Base-by-base conservation (phyloP, 1,284 basidiomycete genomes). In the Peniophora sp. region DNA sequence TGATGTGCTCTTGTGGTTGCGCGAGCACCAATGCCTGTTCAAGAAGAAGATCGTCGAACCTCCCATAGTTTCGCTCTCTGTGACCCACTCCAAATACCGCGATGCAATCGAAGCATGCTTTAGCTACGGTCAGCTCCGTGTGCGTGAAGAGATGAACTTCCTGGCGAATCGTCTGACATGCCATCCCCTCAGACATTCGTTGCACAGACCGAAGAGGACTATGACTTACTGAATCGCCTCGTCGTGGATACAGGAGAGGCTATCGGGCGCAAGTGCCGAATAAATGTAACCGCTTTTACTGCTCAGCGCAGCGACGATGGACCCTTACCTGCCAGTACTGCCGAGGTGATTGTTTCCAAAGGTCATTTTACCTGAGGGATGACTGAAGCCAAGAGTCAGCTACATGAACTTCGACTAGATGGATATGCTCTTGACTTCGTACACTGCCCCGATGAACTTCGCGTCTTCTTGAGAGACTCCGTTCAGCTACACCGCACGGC, bases 11-110 rank as follows among this genome's bases (percentile, higher is more conserved):
- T 57, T 77, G 12, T 97, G 92, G 91, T 72, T 97, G 41, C 76
- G 88, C 12, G 58, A 76, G 8, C 84, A 97, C 60, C 73, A 73
- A 48, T 61, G 76, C 53, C 69, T 72, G 50, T 94, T 98, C 71
- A 79, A 78, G 62, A 83, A 82, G 72, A 78, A 84, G 47, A 83
- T 98, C n/a, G 81, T 89, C 55, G 89, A 94, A 64, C 96, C 97
- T 1, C 81, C 90, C 0, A 78, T 79, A 59, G 78, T 89, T 51
- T 87, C 78, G 24, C 71, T 93, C 48, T 82, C 72, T 32, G 79
- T 97, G 15, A 81, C 83, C 18, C 76, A 93, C 61, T 71, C 68
- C 52, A 60, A 60, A 20, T 90, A 76, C 54, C 81, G 82, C 1
- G 70, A 79, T 59, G 81, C 86, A 5, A 79, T 98, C 5, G 96